Percentiles rank a stretch among this genome's conserved stretches.
Evolutionary conservation across 148 eudicot genomes (phyloP).

Genomic region (Rhododendron henanense): DNA sequence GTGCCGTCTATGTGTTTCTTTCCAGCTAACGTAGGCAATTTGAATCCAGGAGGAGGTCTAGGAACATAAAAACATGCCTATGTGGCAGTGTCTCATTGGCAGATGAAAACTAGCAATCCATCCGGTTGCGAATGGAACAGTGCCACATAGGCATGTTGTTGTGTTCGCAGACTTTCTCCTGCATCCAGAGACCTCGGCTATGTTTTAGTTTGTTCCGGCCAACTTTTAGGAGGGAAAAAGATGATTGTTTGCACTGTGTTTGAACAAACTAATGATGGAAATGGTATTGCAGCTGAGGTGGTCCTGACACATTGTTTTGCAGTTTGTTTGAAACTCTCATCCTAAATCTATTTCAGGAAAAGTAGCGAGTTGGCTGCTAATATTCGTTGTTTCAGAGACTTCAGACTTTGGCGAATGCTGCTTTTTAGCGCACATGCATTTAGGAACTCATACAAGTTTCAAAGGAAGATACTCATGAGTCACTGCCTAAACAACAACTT

Average conservation of each 20-base stretch:
- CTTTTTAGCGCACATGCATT: background rate
- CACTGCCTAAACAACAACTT: background rate
- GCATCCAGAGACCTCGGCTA: background rate
- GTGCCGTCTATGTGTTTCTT: background rate
- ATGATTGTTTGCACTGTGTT: background rate
- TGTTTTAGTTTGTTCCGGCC: background rate
- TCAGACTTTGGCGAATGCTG: background rate
- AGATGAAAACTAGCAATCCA: background rate
- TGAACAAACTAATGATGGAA: no score
- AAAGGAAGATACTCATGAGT: background rate
- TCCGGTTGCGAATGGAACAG: background rate
- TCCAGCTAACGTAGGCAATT: no score
- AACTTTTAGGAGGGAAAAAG: background rate
- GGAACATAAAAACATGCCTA: background rate
- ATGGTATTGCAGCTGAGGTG: background rate
- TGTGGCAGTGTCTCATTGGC: background rate
- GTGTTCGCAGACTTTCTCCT: background rate
- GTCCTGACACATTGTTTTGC: background rate
- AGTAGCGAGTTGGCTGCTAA: background rate
- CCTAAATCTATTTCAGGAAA: background rate
- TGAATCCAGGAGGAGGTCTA: background rate
- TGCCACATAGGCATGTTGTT: background rate
- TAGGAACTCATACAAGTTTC: background rate
- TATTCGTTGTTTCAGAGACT: background rate
- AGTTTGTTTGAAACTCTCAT: background rate